Evolutionary conservation across 345 rosid genomes (phyloP).

Genomic region (Ailanthus altissimus): DNA sequence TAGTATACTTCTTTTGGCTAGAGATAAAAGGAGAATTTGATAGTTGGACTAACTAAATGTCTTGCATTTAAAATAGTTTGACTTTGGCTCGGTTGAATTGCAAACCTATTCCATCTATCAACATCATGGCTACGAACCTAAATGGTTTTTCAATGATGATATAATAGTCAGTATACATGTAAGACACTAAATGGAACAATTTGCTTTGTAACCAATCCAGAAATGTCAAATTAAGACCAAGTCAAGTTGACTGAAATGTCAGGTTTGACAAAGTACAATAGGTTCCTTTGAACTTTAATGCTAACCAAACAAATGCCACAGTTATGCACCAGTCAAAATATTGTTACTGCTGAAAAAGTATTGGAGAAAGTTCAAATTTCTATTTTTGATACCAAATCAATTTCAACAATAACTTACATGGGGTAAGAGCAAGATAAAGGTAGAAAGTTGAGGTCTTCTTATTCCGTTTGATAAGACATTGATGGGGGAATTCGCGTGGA

Average conservation of each 20-base stretch:
- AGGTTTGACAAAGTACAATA: constrained; percentile 32
- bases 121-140: not conserved
- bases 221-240: constrained; percentile 25
- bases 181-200: constrained; percentile 23
- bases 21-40: not conserved
- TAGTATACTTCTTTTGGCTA: not conserved
- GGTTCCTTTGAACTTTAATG: constrained; percentile 15
- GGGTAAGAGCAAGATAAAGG: constrained; percentile 66
- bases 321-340: constrained; percentile 10
- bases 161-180: constrained; percentile 28
- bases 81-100: not conserved
- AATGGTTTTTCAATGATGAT: constrained; percentile 7
- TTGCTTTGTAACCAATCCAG: constrained; percentile 23
- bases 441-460: constrained; percentile 72
- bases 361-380: not conserved
- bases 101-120: not conserved
- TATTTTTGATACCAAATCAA: not conserved
- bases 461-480: constrained; percentile 73
- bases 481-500: constrained; percentile 63
- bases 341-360: constrained; percentile 1
- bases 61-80: not conserved
- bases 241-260: constrained; percentile 33
- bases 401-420: constrained; percentile 57
- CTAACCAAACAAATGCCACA: not conserved
- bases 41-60: not conserved